phyloP scores from a whole-genome alignment of 768 basidiomycete genomes.

The Paxillus rubicundulus region DNA sequence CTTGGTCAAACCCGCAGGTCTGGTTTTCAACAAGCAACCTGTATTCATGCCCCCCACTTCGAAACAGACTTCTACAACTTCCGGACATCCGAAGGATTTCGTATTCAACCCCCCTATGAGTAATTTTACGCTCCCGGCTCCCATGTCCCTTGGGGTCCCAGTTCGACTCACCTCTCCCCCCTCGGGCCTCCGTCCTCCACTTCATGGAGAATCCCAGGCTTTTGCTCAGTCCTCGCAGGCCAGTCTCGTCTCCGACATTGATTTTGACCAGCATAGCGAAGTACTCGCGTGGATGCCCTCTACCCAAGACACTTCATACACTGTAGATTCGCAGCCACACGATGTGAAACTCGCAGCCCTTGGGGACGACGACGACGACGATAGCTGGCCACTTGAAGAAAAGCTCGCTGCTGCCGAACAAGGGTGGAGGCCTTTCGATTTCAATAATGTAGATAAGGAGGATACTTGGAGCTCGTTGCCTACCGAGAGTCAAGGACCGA shows the following conservation, averaged over 20 bases:
- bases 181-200: constrained; percentile 15
- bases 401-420: constrained; percentile 51
- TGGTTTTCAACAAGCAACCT: constrained; percentile 59
- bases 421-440: constrained; percentile 61
- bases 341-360: neutral
- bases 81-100: constrained; percentile 27
- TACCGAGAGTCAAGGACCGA: constrained; percentile 50
- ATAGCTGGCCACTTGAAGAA: constrained; percentile 76
- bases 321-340: constrained; percentile 37
- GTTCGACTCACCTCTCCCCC: constrained; percentile 32
- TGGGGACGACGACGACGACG: constrained; percentile 56
- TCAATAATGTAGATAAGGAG: constrained; percentile 56
- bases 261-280: constrained; percentile 49
- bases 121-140: constrained; percentile 42
- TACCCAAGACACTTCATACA: constrained; percentile 60
- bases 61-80: constrained; percentile 9
- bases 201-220: constrained; percentile 30
- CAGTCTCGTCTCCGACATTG: constrained; percentile 46
- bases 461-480: constrained; percentile 74
- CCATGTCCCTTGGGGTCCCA: constrained; percentile 46
- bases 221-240: constrained; percentile 57
- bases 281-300: constrained; percentile 53
- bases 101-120: constrained; percentile 36
- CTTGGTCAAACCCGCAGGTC: constrained; percentile 38
- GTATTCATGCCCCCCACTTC: constrained; percentile 26